Conservation (phyloP, 2,329 filamentous ascomycete species). For the Fusarium gaditjirri region DNA sequence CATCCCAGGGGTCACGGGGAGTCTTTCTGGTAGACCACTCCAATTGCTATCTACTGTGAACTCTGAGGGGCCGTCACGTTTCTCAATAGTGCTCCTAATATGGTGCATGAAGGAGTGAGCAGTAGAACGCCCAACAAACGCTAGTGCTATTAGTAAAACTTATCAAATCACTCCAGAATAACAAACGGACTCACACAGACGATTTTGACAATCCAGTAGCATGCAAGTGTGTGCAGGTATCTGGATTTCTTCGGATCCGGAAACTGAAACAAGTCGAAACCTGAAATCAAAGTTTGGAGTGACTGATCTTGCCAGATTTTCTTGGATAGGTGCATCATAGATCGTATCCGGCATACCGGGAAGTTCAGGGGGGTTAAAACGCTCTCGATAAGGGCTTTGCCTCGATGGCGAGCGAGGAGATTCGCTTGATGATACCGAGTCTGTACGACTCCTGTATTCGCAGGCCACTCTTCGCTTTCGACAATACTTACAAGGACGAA, state of each 20-base stretch:
- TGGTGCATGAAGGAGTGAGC: slow-evolving; percentile 70
- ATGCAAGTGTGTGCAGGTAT: slow-evolving; percentile 66
- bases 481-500: slow-evolving; percentile 68
- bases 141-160: slow-evolving; percentile 47
- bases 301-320: neutral
- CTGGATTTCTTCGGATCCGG: slow-evolving; percentile 64
- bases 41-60: slow-evolving; percentile 68
- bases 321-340: neutral
- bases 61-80: slow-evolving; percentile 62
- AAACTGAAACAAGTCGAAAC: neutral
- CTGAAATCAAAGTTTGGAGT: neutral
- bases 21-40: slow-evolving; percentile 66
- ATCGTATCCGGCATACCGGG: neutral
- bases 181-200: slow-evolving; percentile 59
- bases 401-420: slow-evolving; percentile 1
- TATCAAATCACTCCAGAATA: neutral
- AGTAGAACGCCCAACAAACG: slow-evolving; percentile 72
- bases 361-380: neutral
- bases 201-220: slow-evolving; percentile 68
- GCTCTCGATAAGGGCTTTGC: neutral
- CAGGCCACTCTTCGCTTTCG: slow-evolving; percentile 51
- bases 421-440: neutral
- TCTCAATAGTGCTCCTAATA: slow-evolving; percentile 68
- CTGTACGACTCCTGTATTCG: slow-evolving; percentile 6
- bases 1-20: slow-evolving; percentile 45